Evolutionary conservation across 768 basidiomycete species (phyloP).

Genomic region (Boletus rubroflammeus): DNA sequence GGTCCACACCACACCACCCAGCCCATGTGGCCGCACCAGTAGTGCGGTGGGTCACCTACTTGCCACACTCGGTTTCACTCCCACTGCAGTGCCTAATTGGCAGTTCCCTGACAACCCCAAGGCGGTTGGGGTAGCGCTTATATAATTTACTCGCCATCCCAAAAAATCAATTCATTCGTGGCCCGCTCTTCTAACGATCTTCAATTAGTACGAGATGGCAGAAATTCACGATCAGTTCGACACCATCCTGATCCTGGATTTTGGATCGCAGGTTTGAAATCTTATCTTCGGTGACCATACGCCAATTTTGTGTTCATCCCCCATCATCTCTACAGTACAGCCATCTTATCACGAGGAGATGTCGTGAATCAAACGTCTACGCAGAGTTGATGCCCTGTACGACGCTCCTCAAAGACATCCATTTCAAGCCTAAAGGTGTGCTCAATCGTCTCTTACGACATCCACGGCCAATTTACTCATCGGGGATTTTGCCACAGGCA

Average conservation of each 20-base stretch:
- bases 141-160: neutral
- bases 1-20: no score
- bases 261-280: slow-evolving; percentile 83
- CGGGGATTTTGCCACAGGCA: slow-evolving; percentile 45
- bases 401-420: slow-evolving; percentile 78
- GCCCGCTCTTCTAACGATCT: neutral
- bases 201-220: slow-evolving; percentile 45
- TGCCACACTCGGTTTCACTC: no score
- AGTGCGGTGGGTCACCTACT: no score
- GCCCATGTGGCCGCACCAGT: no score
- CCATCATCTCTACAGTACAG: slow-evolving; percentile 62
- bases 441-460: neutral
- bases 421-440: slow-evolving; percentile 91
- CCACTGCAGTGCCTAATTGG: no score
- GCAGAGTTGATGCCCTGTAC: slow-evolving; percentile 98
- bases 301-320: slow-evolving; percentile 3
- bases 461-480: neutral
- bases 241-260: slow-evolving; percentile 93
- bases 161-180: no score
- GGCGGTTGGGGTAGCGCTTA: no score
- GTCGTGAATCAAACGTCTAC: slow-evolving; percentile 95
- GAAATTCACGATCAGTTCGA: slow-evolving; percentile 96
- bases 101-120: no score
- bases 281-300: slow-evolving; percentile 11
- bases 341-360: slow-evolving; percentile 95